Evolutionary conservation across 1,139 yeast species (phyloP).

Genomic region (Pichia sp.): DNA sequence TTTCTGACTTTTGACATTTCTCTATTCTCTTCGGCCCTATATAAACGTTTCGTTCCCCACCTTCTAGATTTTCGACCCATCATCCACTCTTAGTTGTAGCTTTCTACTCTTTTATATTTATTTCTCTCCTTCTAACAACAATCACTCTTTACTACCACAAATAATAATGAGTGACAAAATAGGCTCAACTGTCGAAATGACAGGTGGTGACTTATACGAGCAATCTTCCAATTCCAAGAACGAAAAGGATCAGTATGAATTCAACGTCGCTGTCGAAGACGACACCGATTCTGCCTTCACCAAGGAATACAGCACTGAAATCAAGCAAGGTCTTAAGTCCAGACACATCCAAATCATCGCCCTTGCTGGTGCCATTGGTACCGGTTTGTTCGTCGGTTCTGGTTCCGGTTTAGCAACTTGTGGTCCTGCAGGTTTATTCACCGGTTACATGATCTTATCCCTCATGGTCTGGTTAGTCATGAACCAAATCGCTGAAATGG

Average conservation of each 20-base stretch:
- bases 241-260: background rate
- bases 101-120: no score
- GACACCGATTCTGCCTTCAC: background rate
- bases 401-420: slow-evolving; percentile 44
- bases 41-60: no score
- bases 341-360: slow-evolving; percentile 68
- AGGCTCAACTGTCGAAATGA: no score
- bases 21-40: no score
- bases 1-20: no score
- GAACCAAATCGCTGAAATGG: slow-evolving; percentile 65
- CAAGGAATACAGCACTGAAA: slow-evolving; percentile 1
- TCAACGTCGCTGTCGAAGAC: background rate
- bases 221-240: background rate
- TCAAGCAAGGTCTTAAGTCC: slow-evolving; percentile 25
- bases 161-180: no score
- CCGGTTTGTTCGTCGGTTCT: slow-evolving; percentile 57
- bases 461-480: slow-evolving; percentile 53
- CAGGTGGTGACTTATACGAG: no score
- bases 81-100: no score
- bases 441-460: slow-evolving; percentile 49
- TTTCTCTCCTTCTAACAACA: no score
- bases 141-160: no score
- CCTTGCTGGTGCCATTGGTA: slow-evolving; percentile 82
- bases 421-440: slow-evolving; percentile 52
- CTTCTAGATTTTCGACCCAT: no score